These are phyloP conservation scores for Apiospora pterosperma DNA, from an alignment of 2,329 filamentous ascomycete genomes.

Conservation along the genomic window DNA sequence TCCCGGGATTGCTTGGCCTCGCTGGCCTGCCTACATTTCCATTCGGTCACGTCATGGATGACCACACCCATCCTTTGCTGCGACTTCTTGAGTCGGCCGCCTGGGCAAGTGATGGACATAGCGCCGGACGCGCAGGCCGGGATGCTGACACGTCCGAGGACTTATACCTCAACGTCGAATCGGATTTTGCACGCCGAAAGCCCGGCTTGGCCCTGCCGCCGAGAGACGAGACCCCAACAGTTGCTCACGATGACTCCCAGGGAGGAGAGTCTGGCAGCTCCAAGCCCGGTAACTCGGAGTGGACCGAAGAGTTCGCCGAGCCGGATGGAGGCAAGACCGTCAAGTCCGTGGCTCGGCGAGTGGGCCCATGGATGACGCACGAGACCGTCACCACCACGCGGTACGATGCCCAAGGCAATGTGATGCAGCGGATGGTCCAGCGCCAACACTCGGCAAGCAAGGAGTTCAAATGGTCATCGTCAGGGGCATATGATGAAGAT, in stretches of 20 bases:
- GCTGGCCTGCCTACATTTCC: too few relatives aligned
- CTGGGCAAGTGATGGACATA: too few relatives aligned
- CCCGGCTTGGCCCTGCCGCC: neutral
- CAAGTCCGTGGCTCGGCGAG: slow-evolving; percentile 5
- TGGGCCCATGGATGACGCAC: neutral
- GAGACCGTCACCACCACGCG: neutral
- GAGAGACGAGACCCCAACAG: neutral
- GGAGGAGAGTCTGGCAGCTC: neutral
- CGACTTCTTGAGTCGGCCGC: neutral
- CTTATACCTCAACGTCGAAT: slow-evolving; percentile 11
- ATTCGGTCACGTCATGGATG: neutral
- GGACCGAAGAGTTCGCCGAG: slow-evolving; percentile 11
- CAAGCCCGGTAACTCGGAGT: neutral
- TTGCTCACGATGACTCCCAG: neutral
- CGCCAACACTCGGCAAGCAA: neutral
- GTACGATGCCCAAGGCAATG: slow-evolving; percentile 3
- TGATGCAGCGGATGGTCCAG: neutral
- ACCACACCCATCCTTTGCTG: neutral
- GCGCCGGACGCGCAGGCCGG: neutral
- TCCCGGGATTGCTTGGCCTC: neutral
- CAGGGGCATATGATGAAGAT: neutral
- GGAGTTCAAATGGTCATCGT: neutral
- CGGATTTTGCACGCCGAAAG: slow-evolving; percentile 8
- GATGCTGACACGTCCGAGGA: slow-evolving; percentile 10
- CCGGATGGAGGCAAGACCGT: slow-evolving; percentile 21